Conservation (phyloP, 768 basidiomycete species). For the Kwoniella dejecticola region DNA sequence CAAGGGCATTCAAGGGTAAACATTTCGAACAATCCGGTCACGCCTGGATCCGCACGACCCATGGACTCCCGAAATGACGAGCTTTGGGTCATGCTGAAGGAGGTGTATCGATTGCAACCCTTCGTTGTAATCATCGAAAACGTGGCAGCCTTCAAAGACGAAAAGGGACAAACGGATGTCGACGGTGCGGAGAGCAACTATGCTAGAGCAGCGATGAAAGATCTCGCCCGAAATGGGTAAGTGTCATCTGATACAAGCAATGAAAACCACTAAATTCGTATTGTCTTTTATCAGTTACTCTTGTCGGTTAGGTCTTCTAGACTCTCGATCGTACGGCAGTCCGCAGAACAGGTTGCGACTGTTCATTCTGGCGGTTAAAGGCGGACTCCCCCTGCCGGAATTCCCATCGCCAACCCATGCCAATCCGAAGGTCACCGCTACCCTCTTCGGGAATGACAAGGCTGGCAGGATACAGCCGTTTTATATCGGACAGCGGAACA, state of each 20-base stretch:
- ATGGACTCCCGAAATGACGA: conserved; percentile 26
- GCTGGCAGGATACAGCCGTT: background rate
- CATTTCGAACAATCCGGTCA: conserved; percentile 1
- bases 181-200: conserved; percentile 16
- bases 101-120: conserved; percentile 25
- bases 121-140: conserved; percentile 38
- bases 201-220: conserved; percentile 17
- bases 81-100: conserved; percentile 21
- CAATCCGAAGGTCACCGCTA: conserved; percentile 21
- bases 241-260: too few relatives aligned
- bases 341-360: conserved; percentile 35
- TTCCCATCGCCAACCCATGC: conserved; percentile 37
- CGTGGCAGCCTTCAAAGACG: conserved; percentile 27
- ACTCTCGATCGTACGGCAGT: conserved; percentile 31
- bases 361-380: conserved; percentile 29
- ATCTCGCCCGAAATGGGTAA: conserved; percentile 22
- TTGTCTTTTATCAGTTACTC: too few relatives aligned
- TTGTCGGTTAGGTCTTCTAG: conserved; percentile 25
- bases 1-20: conserved; percentile 42
- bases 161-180: background rate
- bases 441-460: conserved; percentile 13
- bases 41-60: background rate
- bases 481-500: conserved; percentile 13
- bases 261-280: too few relatives aligned
- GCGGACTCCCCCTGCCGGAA: conserved; percentile 22